Evolutionary conservation across 257 asterid genomes (phyloP), one percentile per base, ranked within the genome.

Genomic region (Nyctanthes arbortristis): DNA sequence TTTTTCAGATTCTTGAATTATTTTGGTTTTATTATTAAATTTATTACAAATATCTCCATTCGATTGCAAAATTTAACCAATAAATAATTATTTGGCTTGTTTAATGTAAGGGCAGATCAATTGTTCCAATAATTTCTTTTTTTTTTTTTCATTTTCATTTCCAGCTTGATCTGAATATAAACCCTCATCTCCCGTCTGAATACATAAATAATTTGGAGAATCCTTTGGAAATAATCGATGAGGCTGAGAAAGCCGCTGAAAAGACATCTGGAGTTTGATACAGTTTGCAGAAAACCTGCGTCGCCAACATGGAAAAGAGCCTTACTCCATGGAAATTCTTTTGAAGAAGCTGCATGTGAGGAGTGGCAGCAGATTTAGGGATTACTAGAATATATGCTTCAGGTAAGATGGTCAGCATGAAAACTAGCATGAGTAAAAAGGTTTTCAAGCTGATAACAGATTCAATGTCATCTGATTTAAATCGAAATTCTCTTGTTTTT

Each of bases 341-440:
- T 81, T 92, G 84, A 92, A 89, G 87, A 92, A 92, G 84, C 90
- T 92, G n/a, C 88, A 92, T 62, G 93, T 88, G 63, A 90, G 85
- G 87, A 85, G 98, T 92, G 98, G 89, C 97, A 47, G 96, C 96
- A 35, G 98, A 92, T 82, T 70, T 92, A 76, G 97, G 98, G 69
- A 92, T 92, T 69, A 76, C 74, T 57, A 79, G 79, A 67, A 84
- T 92, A 69, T 82, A 75, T 72, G 82, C 91, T 63, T 84, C 88
- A 8, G 96, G 96, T 66, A 92, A 90, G 88, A 76, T 79, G 78
- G 92, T 90, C 73, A 80, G 78, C 74, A 86, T 92, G 93, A 86
- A 87, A 82, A 84, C 97, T 32, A 88, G 82, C 81, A 90, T 93
- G 92, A 90, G 81, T 49, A 82, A 81, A 78, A 84, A 77, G 76